Evolutionary conservation across 176 grass and related monocot species (phyloP).

Genomic region (Carex cristatella): DNA sequence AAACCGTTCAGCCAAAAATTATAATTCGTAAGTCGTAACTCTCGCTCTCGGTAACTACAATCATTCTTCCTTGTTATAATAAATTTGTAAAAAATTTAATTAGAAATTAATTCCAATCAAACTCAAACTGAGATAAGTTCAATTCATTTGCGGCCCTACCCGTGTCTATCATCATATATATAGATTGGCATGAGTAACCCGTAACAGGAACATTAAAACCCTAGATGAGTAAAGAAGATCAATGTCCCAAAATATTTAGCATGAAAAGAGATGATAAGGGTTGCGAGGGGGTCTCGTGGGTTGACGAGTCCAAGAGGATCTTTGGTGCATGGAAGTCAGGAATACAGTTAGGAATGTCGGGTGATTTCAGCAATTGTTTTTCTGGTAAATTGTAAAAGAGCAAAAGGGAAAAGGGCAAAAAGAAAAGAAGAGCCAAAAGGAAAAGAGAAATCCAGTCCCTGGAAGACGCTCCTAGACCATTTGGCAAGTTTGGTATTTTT

Average conservation of each 20-base stretch:
- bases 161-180: too few relatives aligned
- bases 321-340: slow-evolving; percentile 19
- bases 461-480: slow-evolving; percentile 10
- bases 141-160: too few relatives aligned
- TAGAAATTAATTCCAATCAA: too few relatives aligned
- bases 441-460: slow-evolving; percentile 27
- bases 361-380: slow-evolving; percentile 47
- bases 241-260: slow-evolving; percentile 4
- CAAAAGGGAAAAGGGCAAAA: slow-evolving; percentile 70
- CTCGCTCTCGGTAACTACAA: too few relatives aligned
- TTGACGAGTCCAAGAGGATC: slow-evolving; percentile 84
- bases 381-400: slow-evolving; percentile 45
- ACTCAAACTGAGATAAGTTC: too few relatives aligned
- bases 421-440: slow-evolving; percentile 15
- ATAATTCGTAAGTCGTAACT: too few relatives aligned
- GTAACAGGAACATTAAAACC: neutral
- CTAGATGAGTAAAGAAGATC: neutral
- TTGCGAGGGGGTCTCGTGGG: slow-evolving; percentile 23
- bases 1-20: too few relatives aligned
- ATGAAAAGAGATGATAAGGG: slow-evolving; percentile 24
- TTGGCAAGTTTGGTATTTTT: slow-evolving; percentile 77
- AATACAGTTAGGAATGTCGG: slow-evolving; percentile 82
- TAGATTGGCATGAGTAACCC: neutral
- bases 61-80: too few relatives aligned
- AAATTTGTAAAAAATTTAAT: too few relatives aligned